Evolutionary conservation across 2,329 filamentous ascomycete species (phyloP), one percentile per base, ranked within the genome.

Genomic region (Balansia obtecta): DNA sequence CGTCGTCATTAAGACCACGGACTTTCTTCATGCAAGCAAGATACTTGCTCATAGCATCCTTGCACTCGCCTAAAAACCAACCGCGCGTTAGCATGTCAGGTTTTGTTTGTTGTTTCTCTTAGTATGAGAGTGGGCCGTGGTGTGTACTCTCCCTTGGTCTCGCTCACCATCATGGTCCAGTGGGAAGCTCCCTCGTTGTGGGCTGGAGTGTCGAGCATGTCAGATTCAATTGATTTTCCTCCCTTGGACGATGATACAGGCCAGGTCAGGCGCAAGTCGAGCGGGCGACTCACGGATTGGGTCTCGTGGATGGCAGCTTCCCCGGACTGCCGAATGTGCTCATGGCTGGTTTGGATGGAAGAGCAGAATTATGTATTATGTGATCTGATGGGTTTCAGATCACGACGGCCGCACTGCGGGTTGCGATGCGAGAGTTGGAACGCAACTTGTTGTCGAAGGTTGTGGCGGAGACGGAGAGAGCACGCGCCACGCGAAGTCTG

Each of bases 101-200:
- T 30, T 42, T 34, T 37, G 30, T n/a, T n/a, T 13, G 8, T 33
- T 48, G 34, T 27, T 42, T 40, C 18, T 20, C 37, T 33, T 7
- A n/a, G 16, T 15, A 18, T 18, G 10, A n/a, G 22, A 38, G 42
- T 38, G 15, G 43, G 2, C 15, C 15, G 16, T 11, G 34, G 9
- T 37, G 9, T 11, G 32, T 30, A 15, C 16, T 18, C 30, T 34
- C 38, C 34, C 5, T 42, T 39, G 32, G 12, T 34, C 45, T 40
- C 30, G 56, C 68, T 57, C 60, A 72, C 72, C 88, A 66, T 95
- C 89, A 61, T 96, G 90, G 67, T 97, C 91, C 50, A 97, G 80
- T n/a, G 91, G 91, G 63, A 97, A 97, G 60, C 88, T 94, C 50
- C 91, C 91, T 60, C 90, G 83, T 66, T 96, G 86, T 5, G 91